phyloP scores from a whole-genome alignment of 2,329 filamentous ascomycete genomes.

The Lachnellula subtilissima region DNA sequence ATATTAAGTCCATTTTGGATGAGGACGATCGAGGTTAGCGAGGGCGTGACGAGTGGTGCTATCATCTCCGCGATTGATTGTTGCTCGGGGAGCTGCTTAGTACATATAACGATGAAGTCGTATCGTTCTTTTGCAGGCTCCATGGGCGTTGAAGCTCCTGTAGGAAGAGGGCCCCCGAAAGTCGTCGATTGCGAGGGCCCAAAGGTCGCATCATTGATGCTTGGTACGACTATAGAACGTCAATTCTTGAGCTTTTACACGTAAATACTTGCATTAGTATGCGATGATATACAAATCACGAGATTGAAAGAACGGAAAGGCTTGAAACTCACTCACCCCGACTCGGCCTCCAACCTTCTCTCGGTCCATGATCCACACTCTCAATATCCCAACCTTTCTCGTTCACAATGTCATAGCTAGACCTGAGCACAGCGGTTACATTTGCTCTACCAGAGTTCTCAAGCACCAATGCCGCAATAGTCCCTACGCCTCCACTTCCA shows the following conservation, averaged over 20 bases:
- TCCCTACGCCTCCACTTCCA: conserved; percentile 21
- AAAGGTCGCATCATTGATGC: conserved; percentile 10
- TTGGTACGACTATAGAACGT: conserved; percentile 6
- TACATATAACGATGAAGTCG: conserved; percentile 20
- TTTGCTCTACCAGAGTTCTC: conserved; percentile 17
- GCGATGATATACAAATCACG: too few relatives aligned
- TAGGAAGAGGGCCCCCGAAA: conserved; percentile 1
- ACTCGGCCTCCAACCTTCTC: conserved; percentile 17
- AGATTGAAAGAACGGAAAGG: too few relatives aligned
- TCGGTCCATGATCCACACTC: conserved; percentile 21
- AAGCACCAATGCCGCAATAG: conserved; percentile 18
- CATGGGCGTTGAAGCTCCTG: conserved; percentile 12
- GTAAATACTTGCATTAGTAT: too few relatives aligned
- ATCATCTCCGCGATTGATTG: conserved; percentile 13
- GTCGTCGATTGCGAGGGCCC: background rate
- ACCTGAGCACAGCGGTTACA: conserved; percentile 20
- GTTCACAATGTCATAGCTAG: conserved; percentile 18
- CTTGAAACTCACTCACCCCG: conserved; percentile 9
- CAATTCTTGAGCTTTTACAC: too few relatives aligned
- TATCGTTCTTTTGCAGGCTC: conserved; percentile 12
- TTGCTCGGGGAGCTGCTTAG: conserved; percentile 19
- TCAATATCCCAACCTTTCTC: conserved; percentile 22
- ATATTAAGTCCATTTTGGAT: conserved; percentile 25
- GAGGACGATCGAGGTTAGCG: conserved; percentile 17
- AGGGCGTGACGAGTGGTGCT: conserved; percentile 15